Conservation (phyloP, 768 basidiomycete species). For the Pleurotus ostreatus region DNA sequence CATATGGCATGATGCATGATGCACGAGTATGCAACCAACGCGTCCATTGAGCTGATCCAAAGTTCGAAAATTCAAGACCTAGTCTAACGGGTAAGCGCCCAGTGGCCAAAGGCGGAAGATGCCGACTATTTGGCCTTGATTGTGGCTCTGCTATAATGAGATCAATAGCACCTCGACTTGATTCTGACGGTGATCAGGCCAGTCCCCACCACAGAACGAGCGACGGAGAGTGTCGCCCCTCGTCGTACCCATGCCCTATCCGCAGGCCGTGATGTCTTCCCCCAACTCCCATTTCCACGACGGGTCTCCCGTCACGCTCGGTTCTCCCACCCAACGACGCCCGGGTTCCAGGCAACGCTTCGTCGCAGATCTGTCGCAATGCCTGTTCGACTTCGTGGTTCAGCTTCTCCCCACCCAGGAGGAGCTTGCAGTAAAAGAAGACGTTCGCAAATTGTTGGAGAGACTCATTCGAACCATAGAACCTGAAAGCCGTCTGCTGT, state of each 20-base stretch:
- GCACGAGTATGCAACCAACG: too few species aligned
- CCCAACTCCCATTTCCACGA: slow-evolving; percentile 18
- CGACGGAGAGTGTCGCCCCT: not conserved
- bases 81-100: too few species aligned
- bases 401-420: slow-evolving; percentile 87
- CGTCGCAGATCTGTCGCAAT: slow-evolving; percentile 79
- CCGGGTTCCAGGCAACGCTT: slow-evolving; percentile 58
- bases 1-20: too few species aligned
- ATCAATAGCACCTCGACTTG: slow-evolving; percentile 1
- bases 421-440: slow-evolving; percentile 93
- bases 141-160: slow-evolving; percentile 1
- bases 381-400: slow-evolving; percentile 90
- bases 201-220: not conserved
- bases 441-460: slow-evolving; percentile 92
- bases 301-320: slow-evolving; percentile 20
- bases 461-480: slow-evolving; percentile 93
- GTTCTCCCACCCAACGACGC: slow-evolving; percentile 32
- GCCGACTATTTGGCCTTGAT: slow-evolving; percentile 5
- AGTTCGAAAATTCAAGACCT: too few species aligned
- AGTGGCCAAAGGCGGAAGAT: not conserved
- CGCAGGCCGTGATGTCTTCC: slow-evolving; percentile 30
- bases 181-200: slow-evolving; percentile 8
- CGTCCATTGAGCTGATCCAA: too few species aligned
- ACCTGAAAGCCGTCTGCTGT: slow-evolving; percentile 83
- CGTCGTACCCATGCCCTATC: slow-evolving; percentile 30